These are phyloP conservation scores for Populus pruinosa DNA, from an alignment of 345 rosid genomes.

Conservation along the genomic window DNA sequence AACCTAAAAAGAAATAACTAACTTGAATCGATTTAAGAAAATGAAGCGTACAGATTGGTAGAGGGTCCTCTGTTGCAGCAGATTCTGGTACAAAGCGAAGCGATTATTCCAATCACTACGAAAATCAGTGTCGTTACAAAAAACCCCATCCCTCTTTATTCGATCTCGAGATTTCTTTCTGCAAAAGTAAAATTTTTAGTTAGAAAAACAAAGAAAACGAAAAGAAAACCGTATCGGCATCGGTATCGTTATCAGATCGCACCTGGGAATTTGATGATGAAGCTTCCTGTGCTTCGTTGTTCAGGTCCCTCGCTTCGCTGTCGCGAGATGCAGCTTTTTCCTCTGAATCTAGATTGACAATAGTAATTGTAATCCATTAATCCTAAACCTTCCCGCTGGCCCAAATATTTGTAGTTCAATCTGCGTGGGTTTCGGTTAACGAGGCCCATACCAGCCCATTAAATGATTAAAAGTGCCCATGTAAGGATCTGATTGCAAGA, in stretches of 20 bases:
- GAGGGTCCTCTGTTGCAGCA: constrained; percentile 92
- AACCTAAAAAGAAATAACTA: not conserved
- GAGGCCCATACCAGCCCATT: not conserved
- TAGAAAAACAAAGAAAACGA: not conserved
- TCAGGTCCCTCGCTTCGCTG: not conserved
- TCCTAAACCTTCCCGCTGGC: not conserved
- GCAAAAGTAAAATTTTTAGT: not conserved
- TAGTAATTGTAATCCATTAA: not conserved
- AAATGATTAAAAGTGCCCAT: too few species aligned
- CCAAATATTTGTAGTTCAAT: not conserved
- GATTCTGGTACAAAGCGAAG: constrained; percentile 73
- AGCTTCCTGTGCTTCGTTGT: not conserved
- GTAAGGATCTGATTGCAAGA: too few species aligned
- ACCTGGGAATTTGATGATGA: not conserved
- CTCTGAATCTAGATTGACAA: not conserved
- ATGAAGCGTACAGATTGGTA: constrained; percentile 66
- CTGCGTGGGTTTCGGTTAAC: not conserved
- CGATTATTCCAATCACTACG: constrained; percentile 71
- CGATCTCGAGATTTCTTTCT: constrained; percentile 9
- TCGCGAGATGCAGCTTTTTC: not conserved
- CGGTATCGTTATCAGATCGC: not conserved
- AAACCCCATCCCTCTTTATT: constrained; percentile 61
- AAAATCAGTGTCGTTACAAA: constrained; percentile 77
- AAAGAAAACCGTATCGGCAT: not conserved
- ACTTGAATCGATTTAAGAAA: not conserved